Conservation (phyloP, 2,329 filamentous ascomycete genomes). For the Cladosporium sp. region DNA sequence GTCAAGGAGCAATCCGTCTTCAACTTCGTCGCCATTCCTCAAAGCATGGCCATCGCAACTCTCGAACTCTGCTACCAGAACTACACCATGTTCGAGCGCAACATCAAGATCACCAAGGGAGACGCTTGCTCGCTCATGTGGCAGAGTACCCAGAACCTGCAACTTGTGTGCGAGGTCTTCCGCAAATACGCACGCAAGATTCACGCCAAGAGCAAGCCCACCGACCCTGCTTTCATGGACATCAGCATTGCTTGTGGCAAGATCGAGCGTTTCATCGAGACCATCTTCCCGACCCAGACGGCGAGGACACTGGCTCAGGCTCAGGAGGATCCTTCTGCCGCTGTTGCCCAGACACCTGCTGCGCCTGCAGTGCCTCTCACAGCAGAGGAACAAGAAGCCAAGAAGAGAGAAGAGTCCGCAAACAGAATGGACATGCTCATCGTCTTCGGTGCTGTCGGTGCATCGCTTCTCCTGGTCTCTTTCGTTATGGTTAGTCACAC, state of each 20-base stretch:
- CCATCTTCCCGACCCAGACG: slow-evolving; percentile 81
- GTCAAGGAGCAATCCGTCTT: slow-evolving; percentile 95
- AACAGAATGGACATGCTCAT: slow-evolving; percentile 55
- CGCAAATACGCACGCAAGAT: slow-evolving; percentile 73
- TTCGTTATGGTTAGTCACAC: slow-evolving; percentile 67
- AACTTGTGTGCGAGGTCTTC: slow-evolving; percentile 77
- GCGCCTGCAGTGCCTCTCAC: slow-evolving; percentile 40
- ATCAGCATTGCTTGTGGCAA: slow-evolving; percentile 89
- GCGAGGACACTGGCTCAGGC: slow-evolving; percentile 47
- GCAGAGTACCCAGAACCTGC: slow-evolving; percentile 86
- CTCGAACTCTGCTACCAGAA: slow-evolving; percentile 91
- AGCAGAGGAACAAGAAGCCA: slow-evolving; percentile 55
- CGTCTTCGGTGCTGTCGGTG: slow-evolving; percentile 63
- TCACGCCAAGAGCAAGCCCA: slow-evolving; percentile 88
- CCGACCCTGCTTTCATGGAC: slow-evolving; percentile 85
- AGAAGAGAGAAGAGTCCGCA: slow-evolving; percentile 50
- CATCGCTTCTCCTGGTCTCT: slow-evolving; percentile 68
- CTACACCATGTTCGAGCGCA: slow-evolving; percentile 74
- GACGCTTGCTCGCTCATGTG: slow-evolving; percentile 88
- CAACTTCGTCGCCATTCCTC: slow-evolving; percentile 97
- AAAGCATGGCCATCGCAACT: slow-evolving; percentile 95
- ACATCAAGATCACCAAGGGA: slow-evolving; percentile 96
- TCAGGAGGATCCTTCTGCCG: slow-evolving; percentile 14
- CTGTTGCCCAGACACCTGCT: slow-evolving; percentile 50
- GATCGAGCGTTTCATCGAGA: slow-evolving; percentile 95